Evolutionary conservation across 805 yeast species (phyloP).

Genomic region (Pichia heedii): DNA sequence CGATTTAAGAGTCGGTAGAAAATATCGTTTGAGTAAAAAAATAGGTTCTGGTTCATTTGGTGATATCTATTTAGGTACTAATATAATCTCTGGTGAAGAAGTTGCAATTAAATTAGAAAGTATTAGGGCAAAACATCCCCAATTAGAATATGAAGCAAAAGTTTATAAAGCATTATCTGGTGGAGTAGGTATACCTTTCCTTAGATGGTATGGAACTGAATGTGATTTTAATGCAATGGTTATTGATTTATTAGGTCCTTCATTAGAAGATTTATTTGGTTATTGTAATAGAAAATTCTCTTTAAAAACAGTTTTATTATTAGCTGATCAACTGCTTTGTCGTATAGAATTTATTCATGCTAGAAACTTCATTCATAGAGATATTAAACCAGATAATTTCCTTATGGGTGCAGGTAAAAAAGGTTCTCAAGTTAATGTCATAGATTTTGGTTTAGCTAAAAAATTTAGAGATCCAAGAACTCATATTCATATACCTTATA

Average conservation of each 20-base stretch:
- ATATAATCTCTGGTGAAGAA: slow-evolving; percentile 92
- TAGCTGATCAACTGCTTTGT: slow-evolving; percentile 91
- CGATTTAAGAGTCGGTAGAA: slow-evolving; percentile 89
- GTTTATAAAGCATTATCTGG: slow-evolving; percentile 92
- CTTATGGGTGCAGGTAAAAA: slow-evolving; percentile 86
- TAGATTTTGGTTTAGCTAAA: slow-evolving; percentile 90
- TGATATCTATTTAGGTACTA: slow-evolving; percentile 88
- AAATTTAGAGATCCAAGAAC: slow-evolving; percentile 92
- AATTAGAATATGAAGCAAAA: slow-evolving; percentile 91
- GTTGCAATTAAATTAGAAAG: slow-evolving; percentile 94
- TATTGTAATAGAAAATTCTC: slow-evolving; percentile 92
- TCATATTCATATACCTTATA: slow-evolving; percentile 89
- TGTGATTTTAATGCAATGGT: slow-evolving; percentile 97
- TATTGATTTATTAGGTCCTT: slow-evolving; percentile 90
- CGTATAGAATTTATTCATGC: slow-evolving; percentile 95
- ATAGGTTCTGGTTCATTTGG: slow-evolving; percentile 98
- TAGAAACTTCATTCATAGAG: slow-evolving; percentile 79
- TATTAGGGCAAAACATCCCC: slow-evolving; percentile 89
- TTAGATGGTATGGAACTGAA: slow-evolving; percentile 95
- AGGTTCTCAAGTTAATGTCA: slow-evolving; percentile 91
- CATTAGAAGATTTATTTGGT: slow-evolving; percentile 89
- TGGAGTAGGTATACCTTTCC: slow-evolving; percentile 95
- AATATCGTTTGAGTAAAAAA: slow-evolving; percentile 87
- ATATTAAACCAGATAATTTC: slow-evolving; percentile 77
- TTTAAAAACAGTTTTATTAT: slow-evolving; percentile 81